A percentile compares a stretch with the other conserved stretches of the same genome.
phyloP scores from a whole-genome alignment of 805 yeast genomes.

The Candida methanosorbosa region DNA sequence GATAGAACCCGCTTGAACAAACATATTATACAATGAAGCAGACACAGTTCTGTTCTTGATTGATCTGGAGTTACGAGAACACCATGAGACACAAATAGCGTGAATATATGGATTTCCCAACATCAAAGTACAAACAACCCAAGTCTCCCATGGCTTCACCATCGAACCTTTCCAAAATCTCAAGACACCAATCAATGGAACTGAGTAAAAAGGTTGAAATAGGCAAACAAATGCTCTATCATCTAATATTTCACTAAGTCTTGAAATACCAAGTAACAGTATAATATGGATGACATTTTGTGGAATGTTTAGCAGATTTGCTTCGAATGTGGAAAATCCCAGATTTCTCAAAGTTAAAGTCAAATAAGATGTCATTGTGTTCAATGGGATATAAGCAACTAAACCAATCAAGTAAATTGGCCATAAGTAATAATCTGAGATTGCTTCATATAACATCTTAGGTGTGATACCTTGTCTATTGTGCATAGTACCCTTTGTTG shows the following conservation, averaged over 20 bases:
- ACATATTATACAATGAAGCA: constrained; percentile 58
- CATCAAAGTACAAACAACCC: constrained; percentile 14
- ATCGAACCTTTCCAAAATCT: constrained; percentile 20
- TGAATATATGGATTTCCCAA: constrained; percentile 42
- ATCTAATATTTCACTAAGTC: constrained; percentile 26
- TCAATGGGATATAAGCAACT: constrained; percentile 27
- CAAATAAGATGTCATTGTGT: constrained; percentile 34
- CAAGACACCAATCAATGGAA: constrained; percentile 17
- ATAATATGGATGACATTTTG: constrained; percentile 30
- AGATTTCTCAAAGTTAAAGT: constrained; percentile 38
- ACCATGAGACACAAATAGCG: constrained; percentile 51
- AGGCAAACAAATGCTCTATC: constrained; percentile 16
- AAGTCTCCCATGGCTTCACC: constrained; percentile 16
- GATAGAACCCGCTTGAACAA: constrained; percentile 50
- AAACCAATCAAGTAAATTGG: constrained; percentile 44
- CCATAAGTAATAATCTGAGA: constrained; percentile 45
- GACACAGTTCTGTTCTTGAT: constrained; percentile 59
- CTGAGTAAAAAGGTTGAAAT: constrained; percentile 16
- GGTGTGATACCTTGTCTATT: constrained; percentile 44
- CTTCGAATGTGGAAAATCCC: constrained; percentile 45
- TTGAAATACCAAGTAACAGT: constrained; percentile 26
- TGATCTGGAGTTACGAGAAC: constrained; percentile 52
- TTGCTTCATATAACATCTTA: constrained; percentile 28
- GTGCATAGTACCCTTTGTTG: constrained; percentile 56
- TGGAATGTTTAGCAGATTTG: constrained; percentile 47